Evolutionary conservation across 495 filamentous ascomycete genomes (phyloP).

Genomic region (Evernia prunastri): DNA sequence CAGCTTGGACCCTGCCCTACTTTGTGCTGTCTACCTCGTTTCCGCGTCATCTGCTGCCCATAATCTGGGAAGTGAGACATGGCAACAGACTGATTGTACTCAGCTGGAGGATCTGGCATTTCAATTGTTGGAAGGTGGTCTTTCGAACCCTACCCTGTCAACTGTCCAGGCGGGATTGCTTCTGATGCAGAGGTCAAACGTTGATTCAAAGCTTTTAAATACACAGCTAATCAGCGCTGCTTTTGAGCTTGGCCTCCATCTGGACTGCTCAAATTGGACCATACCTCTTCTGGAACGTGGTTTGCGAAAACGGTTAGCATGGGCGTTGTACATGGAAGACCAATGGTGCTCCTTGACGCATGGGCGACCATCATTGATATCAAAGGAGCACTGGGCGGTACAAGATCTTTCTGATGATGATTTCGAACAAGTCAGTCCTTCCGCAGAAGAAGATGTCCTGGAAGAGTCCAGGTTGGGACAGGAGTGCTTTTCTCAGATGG

Average conservation of each 20-base stretch:
- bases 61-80: slow-evolving; percentile 56
- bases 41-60: slow-evolving; percentile 86
- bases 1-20: slow-evolving; percentile 72
- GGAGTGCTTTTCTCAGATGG: slow-evolving; percentile 53
- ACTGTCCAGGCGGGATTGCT: slow-evolving; percentile 88
- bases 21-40: slow-evolving; percentile 85
- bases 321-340: slow-evolving; percentile 56
- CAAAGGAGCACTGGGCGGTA: slow-evolving; percentile 52
- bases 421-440: slow-evolving; percentile 37
- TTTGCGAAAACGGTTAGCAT: slow-evolving; percentile 52
- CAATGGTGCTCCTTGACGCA: slow-evolving; percentile 54
- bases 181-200: slow-evolving; percentile 78
- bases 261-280: slow-evolving; percentile 50
- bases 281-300: slow-evolving; percentile 49
- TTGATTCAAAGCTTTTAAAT: slow-evolving; percentile 80
- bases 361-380: slow-evolving; percentile 51
- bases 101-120: slow-evolving; percentile 73
- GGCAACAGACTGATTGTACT: slow-evolving; percentile 63
- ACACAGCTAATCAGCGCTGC: slow-evolving; percentile 60
- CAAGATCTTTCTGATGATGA: slow-evolving; percentile 47
- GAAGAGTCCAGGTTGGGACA: slow-evolving; percentile 43
- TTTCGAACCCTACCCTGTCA: slow-evolving; percentile 82
- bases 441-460: slow-evolving; percentile 28
- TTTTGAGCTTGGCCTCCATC: slow-evolving; percentile 51
- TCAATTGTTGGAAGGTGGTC: slow-evolving; percentile 64